phyloP scores from a whole-genome alignment of 139 green algal genomes.

The Chlamydomonas applanata region DNA sequence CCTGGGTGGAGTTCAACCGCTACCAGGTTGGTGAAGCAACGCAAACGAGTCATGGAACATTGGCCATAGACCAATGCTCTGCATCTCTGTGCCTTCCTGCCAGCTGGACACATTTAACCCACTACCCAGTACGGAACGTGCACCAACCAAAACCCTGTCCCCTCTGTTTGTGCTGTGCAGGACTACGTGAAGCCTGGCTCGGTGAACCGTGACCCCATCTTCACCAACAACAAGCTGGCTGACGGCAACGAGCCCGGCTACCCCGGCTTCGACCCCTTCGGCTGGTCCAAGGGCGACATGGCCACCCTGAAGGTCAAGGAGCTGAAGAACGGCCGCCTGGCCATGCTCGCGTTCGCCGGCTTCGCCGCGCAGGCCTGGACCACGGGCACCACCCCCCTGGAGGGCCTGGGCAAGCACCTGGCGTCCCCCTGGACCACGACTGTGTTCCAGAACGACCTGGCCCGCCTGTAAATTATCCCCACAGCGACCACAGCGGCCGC shows the following conservation, averaged over 20 bases:
- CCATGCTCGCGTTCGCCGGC: constrained; percentile 63
- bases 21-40: constrained; percentile 1
- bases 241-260: constrained; percentile 55
- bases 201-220: constrained; percentile 63
- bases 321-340: constrained; percentile 85
- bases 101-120: too few species aligned
- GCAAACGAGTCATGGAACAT: too few species aligned
- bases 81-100: too few species aligned
- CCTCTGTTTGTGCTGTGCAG: constrained; percentile 36
- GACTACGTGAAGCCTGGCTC: constrained; percentile 83
- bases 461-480: constrained; percentile 30
- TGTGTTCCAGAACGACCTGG: constrained; percentile 59
- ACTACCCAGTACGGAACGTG: too few species aligned
- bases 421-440: constrained; percentile 59
- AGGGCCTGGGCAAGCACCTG: constrained; percentile 60
- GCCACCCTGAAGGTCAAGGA: constrained; percentile 75
- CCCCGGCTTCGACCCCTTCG: constrained; percentile 79
- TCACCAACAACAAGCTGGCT: constrained; percentile 51
- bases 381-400: constrained; percentile 60
- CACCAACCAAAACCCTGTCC: too few species aligned
- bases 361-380: constrained; percentile 50
- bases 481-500: too few species aligned
- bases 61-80: too few species aligned
- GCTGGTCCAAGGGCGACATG: constrained; percentile 62
- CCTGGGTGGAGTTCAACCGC: constrained; percentile 66